Base-by-base conservation (phyloP, 495 filamentous ascomycete species). In the Penicillium chermesinum region DNA sequence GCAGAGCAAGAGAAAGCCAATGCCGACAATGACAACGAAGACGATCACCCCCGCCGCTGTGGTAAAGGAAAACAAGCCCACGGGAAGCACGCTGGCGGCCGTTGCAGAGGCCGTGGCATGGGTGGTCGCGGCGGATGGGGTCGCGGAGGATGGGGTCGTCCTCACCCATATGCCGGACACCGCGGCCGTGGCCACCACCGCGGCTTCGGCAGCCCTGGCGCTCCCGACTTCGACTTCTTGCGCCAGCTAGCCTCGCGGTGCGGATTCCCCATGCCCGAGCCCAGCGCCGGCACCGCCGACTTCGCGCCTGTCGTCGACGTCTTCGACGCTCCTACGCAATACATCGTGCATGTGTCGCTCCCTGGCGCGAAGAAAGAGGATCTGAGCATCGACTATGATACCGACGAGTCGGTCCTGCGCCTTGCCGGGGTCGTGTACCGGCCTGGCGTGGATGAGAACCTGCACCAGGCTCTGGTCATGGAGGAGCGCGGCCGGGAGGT, bases 281-380 rank as follows among this genome's bases (percentile, higher is more conserved):
- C 46, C n/a, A 37, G 62, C 18, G 18, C 60, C 50, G 41, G 69
- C 46, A 49, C 66, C 59, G 44, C 57, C 8, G 76, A 78, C 49
- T 89, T 89, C 61, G 59, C 56, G 4, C 88, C 88, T 3, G 74
- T 79, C 2, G 73, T 82, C 41, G 86, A 91, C 51, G 68, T 90
- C 47, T 91, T 91, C 71, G 77, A 83, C 60, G 85, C 84, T 9
- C 65, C 75, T 22, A 67, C 69, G 38, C 64, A 70, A 38, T 90
- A 78, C 59, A 69, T 85, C 10, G 61, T 91, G 16, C 87, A 91
- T 58, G 64, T 88, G 35, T 84, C 86, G 1, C 67, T 91, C 0
- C 84, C 88, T 1, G 88, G 88, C 14, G 86, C 84, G 6, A 81
- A 81, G 66, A 89, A 88, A 59, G 76, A 86, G 50, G 86, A 94